Evolutionary conservation across 2,329 filamentous ascomycete species (phyloP), one percentile per base, ranked within the genome.

Genomic region (Elsinoe necatrix): DNA sequence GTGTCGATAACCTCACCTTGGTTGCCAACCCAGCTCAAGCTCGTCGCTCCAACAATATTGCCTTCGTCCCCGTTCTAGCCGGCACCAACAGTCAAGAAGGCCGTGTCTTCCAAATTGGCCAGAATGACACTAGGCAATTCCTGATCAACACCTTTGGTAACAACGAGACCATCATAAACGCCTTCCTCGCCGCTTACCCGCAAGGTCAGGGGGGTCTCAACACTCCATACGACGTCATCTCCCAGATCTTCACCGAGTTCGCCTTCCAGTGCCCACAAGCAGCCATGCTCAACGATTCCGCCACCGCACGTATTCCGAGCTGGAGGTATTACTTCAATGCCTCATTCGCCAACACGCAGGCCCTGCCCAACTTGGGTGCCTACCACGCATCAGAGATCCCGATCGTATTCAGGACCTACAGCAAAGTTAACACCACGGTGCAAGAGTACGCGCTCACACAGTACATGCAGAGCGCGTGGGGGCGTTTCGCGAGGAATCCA

Each of bases 311-410:
- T 12, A 66, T 68, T 45, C 66, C 68, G 1, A 61, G 66, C 25
- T 72, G 68, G 69, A 62, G 69, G 20, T 72, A 71, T 61, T 67
- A 67, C 54, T 72, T 67, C 64, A 72, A 71, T 55, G 67, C 67
- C 39, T 61, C 63, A 3, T 71, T 70, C 59, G 56, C 63, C 11
- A 71, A 71, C 58, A 64, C 61, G 3, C 65, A 68, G 54, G 52
- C 57, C 25, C 66, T 63, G 57, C 63, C 61, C 4, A 61, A 58
- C 16, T 56, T 67, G 6, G 69, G 69, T 18, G 68, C 64, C 18
- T 72, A 65, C 45, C 68, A 71, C 58, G 58, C 64, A n/a, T 62
- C 60, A 11, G 70, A 72, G 50, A 69, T 72, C 23, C 59, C 63
- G 1, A 60, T 69, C 18, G 65, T 71, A 9, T 72, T 71, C 56